A percentile compares a stretch with the other conserved stretches of the same genome.
These are phyloP conservation scores for Barnettozyma pratensis DNA, from an alignment of 805 yeast species.

Conservation along the genomic window DNA sequence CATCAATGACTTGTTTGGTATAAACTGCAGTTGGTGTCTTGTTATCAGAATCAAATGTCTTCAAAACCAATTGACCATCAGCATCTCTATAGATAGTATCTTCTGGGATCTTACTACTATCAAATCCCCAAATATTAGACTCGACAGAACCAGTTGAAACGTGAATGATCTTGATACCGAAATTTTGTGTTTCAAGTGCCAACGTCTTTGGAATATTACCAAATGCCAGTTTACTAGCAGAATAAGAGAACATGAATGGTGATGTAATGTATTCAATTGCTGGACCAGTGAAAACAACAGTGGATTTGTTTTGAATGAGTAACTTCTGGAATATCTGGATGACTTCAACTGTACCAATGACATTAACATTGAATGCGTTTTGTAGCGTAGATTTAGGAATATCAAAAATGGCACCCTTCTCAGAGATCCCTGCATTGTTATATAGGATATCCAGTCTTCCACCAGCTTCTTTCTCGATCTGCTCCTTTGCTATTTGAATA, in stretches of 20 bases:
- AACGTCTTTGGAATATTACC: constrained; percentile 31
- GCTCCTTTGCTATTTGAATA: constrained; percentile 22
- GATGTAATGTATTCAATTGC: constrained; percentile 28
- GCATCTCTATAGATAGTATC: constrained; percentile 15
- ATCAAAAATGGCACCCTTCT: constrained; percentile 29
- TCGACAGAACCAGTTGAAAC: constrained; percentile 37
- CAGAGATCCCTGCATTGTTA: constrained; percentile 35
- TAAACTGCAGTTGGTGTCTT: constrained; percentile 30
- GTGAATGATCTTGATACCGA: constrained; percentile 35
- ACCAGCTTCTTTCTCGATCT: constrained; percentile 25
- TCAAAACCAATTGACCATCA: constrained; percentile 2
- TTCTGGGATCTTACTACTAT: constrained; percentile 1
- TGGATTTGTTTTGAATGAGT: constrained; percentile 30
- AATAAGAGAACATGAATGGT: constrained; percentile 32
- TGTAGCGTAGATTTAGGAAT: constrained; percentile 23
- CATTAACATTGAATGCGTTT: constrained; percentile 29
- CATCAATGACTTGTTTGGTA: constrained; percentile 34
- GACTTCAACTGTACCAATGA: constrained; percentile 34
- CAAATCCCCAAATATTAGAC: constrained; percentile 25
- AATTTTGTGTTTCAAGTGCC: constrained; percentile 31
- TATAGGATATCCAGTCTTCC: constrained; percentile 34
- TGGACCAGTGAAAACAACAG: constrained; percentile 35
- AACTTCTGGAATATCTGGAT: constrained; percentile 29
- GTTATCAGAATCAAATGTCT: background rate
- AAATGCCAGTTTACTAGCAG: constrained; percentile 37